Evolutionary conservation across 2,329 filamentous ascomycete genomes (phyloP).

Genomic region (Penicillium sp.): DNA sequence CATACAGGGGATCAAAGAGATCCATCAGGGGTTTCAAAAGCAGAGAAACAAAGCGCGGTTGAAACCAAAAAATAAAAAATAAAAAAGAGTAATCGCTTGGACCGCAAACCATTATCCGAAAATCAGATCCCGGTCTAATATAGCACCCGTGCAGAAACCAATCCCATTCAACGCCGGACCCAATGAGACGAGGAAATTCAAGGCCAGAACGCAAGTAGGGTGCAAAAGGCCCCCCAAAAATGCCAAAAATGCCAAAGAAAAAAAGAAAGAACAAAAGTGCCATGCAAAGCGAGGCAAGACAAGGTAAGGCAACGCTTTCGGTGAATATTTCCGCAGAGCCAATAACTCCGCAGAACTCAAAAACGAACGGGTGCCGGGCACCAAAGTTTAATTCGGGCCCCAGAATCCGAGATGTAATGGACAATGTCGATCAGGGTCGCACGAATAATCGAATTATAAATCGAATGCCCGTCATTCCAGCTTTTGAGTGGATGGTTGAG

Average conservation of each 20-base stretch:
- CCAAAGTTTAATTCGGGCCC: slow-evolving; percentile 13
- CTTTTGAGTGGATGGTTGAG: slow-evolving; percentile 4
- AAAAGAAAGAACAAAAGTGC: slow-evolving; percentile 1
- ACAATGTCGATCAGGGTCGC: slow-evolving; percentile 17
- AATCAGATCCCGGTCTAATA: slow-evolving; percentile 5
- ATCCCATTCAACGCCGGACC: background rate
- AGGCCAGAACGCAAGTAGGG: background rate
- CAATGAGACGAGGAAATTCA: background rate
- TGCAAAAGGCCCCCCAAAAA: too few relatives aligned
- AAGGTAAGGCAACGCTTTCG: background rate
- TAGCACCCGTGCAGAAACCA: slow-evolving; percentile 2
- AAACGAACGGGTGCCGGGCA: slow-evolving; percentile 8
- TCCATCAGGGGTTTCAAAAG: background rate
- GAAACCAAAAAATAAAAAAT: background rate
- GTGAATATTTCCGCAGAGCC: background rate
- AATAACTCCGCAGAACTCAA: slow-evolving; percentile 11
- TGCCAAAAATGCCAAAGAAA: too few relatives aligned
- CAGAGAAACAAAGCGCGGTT: background rate
- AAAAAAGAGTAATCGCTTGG: background rate
- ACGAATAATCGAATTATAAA: slow-evolving; percentile 6
- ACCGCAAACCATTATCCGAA: background rate
- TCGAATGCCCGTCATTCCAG: slow-evolving; percentile 4
- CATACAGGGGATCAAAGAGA: background rate
- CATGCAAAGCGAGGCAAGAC: background rate
- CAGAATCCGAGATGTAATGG: background rate